Evolutionary conservation across 1,284 basidiomycete species (phyloP), one percentile per base, ranked within the genome.

Genomic region (Cryptococcus wingfieldii): DNA sequence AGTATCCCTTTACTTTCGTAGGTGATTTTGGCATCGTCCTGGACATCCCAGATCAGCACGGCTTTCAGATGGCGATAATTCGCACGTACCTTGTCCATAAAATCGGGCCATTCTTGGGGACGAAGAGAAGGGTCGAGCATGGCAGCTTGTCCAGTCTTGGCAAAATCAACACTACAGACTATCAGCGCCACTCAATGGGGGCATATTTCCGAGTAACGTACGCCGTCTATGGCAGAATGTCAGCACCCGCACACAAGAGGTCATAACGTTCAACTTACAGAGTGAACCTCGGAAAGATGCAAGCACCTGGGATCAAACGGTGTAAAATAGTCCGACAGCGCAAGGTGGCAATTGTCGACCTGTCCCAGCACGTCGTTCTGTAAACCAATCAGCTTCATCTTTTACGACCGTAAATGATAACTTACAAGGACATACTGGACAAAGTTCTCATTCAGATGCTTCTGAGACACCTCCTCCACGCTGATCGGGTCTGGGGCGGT

Each of bases 121-220:
- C 68, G 44, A 2, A 71, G 51, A 0, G 55, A 47, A 0, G 62
- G 58, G 4, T 67, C 62, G 1, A 76, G 60, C 9, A 56, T 53
- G 0, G 74, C 76, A 0, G 76, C 65, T 1, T 67, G 61, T 13
- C 76, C 76, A 42, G 74, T 76, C 58, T 78, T 78, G n/a, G 76
- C 72, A 54, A 77, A 78, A 57, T 78, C 76, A 25, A 78, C 76
- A 9, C 70, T 72, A 50, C 7, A 25, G 2, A 44, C 6, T 9
- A 16, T 54, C 19, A 50, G 48, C 38, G 37, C 31, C 31, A 38
- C 12, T 38, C 25, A 12, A 19, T 37, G 4, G 8, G 10, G 31
- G 10, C 16, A 25, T 46, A 23, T 4, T 12, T 25, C 12, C 58
- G 61, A 43, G 38, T 28, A 38, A 59, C 63, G 48, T 52, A 72